Conservation (phyloP, 352 stramenopile genomes). For the Phytophthora pseudosyringae region DNA sequence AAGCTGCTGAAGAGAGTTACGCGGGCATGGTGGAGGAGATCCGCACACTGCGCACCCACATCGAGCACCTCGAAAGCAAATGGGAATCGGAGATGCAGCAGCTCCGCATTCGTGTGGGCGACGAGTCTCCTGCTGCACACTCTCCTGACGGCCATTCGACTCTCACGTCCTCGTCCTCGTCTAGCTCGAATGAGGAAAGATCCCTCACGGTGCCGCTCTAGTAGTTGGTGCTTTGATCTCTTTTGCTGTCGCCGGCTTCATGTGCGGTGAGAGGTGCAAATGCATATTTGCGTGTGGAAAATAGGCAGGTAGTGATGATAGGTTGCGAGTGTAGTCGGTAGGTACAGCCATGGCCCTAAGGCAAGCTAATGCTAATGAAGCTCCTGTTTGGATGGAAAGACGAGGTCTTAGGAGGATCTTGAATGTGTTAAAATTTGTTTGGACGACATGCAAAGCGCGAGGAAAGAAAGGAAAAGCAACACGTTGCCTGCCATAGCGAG, state of each 20-base stretch:
- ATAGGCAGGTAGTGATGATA: slow-evolving; percentile 30
- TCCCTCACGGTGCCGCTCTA: slow-evolving; percentile 23
- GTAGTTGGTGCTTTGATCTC: slow-evolving; percentile 4
- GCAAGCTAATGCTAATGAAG: slow-evolving; percentile 20
- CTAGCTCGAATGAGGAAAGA: slow-evolving; percentile 41
- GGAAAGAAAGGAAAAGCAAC: too few species aligned
- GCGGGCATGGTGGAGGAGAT: slow-evolving; percentile 60
- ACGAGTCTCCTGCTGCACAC: slow-evolving; percentile 13
- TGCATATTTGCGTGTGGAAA: slow-evolving; percentile 32
- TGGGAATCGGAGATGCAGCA: slow-evolving; percentile 58
- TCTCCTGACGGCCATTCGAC: slow-evolving; percentile 52
- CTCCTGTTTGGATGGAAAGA: slow-evolving; percentile 30
- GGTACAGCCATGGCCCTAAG: slow-evolving; percentile 14
- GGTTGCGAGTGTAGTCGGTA: slow-evolving; percentile 14
- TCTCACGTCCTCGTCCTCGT: slow-evolving; percentile 64
- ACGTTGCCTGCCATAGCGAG: background rate
- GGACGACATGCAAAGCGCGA: background rate
- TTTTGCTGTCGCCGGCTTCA: background rate
- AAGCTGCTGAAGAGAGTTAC: slow-evolving; percentile 51
- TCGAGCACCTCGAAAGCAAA: slow-evolving; percentile 68
- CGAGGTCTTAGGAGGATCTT: background rate
- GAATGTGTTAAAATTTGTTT: slow-evolving; percentile 19
- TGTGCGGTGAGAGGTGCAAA: slow-evolving; percentile 7
- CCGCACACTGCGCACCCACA: slow-evolving; percentile 59
- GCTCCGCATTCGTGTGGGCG: slow-evolving; percentile 35